Evolutionary conservation across 441 rosid genomes (phyloP).

Genomic region (Syzygium syzygioides): DNA sequence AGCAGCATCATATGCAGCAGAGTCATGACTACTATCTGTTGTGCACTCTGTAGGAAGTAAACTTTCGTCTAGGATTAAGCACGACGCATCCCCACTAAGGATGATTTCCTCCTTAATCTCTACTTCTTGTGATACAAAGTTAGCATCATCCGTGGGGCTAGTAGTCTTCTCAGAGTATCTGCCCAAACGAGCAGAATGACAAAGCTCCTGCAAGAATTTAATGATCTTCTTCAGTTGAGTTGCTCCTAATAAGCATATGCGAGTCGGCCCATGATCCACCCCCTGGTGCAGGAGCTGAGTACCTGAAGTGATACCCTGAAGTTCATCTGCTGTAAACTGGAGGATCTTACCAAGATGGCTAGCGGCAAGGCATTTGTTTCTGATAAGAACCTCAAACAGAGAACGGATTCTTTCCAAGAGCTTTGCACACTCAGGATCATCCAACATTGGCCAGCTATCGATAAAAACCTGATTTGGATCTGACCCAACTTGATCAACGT

Average conservation of each 20-base stretch:
- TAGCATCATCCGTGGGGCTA: constrained; percentile 33
- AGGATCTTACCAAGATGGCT: constrained; percentile 78
- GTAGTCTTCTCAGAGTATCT: constrained; percentile 54
- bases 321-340: constrained; percentile 64
- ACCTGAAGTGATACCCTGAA: constrained; percentile 58
- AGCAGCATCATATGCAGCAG: constrained; percentile 21
- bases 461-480: constrained; percentile 32
- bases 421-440: constrained; percentile 71
- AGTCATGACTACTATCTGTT: constrained; percentile 14
- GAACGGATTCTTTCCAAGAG: constrained; percentile 69
- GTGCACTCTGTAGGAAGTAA: constrained; percentile 33
- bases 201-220: constrained; percentile 80
- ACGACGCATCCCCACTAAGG: constrained; percentile 51
- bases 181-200: constrained; percentile 71
- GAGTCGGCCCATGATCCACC: constrained; percentile 57
- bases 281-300: constrained; percentile 52
- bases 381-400: constrained; percentile 58
- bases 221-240: constrained; percentile 71
- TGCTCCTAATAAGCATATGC: constrained; percentile 83
- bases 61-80: constrained; percentile 55
- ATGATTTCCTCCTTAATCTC: constrained; percentile 54
- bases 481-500: constrained; percentile 30
- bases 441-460: constrained; percentile 67
- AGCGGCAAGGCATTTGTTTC: constrained; percentile 63
- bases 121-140: constrained; percentile 18